Evolutionary conservation across 306 rosid genomes (phyloP).

Genomic region (Inga laurina): DNA sequence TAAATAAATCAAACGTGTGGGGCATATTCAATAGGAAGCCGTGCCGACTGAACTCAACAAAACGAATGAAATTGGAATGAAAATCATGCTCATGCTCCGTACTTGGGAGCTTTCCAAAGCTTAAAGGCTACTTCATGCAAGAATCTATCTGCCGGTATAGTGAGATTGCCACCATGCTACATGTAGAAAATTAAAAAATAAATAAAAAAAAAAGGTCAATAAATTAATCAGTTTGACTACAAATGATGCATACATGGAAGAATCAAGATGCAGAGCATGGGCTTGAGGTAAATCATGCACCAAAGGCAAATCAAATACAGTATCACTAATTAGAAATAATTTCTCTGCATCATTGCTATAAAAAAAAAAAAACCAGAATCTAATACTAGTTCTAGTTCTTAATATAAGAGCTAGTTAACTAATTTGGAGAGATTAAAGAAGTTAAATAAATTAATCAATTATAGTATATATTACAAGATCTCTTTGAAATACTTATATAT

Average conservation of each 20-base stretch:
- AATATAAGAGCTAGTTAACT: too few species aligned
- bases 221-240: not conserved
- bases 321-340: slow-evolving; percentile 7
- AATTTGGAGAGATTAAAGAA: too few species aligned
- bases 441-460: too few species aligned
- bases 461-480: too few species aligned
- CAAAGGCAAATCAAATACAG: slow-evolving; percentile 18
- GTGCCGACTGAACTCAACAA: slow-evolving; percentile 1
- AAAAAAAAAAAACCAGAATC: too few species aligned
- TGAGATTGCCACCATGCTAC: slow-evolving; percentile 82
- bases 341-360: too few species aligned
- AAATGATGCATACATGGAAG: not conserved
- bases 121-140: slow-evolving; percentile 93
- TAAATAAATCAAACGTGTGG: not conserved
- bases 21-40: slow-evolving; percentile 8
- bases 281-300: slow-evolving; percentile 10
- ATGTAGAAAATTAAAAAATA: slow-evolving; percentile 7
- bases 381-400: too few species aligned
- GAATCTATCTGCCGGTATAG: slow-evolving; percentile 93
- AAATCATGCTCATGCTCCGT: slow-evolving; percentile 93
- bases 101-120: slow-evolving; percentile 97
- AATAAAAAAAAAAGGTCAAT: not conserved
- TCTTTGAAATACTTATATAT: too few species aligned
- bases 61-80: not conserved
- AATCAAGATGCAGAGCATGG: not conserved